Conservation (phyloP, 495 filamentous ascomycete species). For the Bryoglossum gracile region DNA sequence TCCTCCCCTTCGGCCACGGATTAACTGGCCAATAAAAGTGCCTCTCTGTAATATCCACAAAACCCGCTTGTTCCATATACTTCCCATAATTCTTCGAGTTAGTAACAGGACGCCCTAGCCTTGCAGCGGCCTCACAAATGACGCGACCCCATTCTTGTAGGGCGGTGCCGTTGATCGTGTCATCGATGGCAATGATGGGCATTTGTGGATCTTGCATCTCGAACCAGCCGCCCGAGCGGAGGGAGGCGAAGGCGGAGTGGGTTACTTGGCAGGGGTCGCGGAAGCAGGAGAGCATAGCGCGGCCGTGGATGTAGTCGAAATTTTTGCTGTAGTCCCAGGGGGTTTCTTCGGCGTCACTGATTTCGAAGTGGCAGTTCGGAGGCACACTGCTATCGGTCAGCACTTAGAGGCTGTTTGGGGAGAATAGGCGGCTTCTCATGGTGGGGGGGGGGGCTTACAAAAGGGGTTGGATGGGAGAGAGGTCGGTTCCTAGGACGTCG, state of each 20-base stretch:
- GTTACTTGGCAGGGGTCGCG: conserved; percentile 1
- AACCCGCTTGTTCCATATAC: conserved; percentile 42
- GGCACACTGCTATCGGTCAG: conserved; percentile 12
- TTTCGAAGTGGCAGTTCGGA: conserved; percentile 28
- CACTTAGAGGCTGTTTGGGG: neutral
- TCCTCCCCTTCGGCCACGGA: conserved; percentile 5
- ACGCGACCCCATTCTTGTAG: conserved; percentile 23
- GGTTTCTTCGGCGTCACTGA: conserved; percentile 30
- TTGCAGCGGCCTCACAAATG: conserved; percentile 24
- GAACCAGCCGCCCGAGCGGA: conserved; percentile 40
- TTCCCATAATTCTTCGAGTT: conserved; percentile 21
- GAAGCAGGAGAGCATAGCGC: conserved; percentile 10
- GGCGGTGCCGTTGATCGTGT: conserved; percentile 23
- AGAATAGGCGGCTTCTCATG: neutral
- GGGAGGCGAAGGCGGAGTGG: conserved; percentile 3
- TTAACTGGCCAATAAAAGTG: conserved; percentile 8
- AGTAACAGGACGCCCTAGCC: conserved; percentile 2
- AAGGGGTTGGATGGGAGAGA: conserved; percentile 45
- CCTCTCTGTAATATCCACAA: conserved; percentile 11
- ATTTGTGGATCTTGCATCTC: conserved; percentile 35
- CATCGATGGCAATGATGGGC: conserved; percentile 32
- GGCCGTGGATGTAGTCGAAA: conserved; percentile 30
- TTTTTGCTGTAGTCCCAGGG: conserved; percentile 25
- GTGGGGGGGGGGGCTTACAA: neutral
- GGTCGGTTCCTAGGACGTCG: conserved; percentile 37